These are phyloP conservation scores for Boletellus ananiceps DNA, from an alignment of 768 basidiomycete species.

Conservation along the genomic window DNA sequence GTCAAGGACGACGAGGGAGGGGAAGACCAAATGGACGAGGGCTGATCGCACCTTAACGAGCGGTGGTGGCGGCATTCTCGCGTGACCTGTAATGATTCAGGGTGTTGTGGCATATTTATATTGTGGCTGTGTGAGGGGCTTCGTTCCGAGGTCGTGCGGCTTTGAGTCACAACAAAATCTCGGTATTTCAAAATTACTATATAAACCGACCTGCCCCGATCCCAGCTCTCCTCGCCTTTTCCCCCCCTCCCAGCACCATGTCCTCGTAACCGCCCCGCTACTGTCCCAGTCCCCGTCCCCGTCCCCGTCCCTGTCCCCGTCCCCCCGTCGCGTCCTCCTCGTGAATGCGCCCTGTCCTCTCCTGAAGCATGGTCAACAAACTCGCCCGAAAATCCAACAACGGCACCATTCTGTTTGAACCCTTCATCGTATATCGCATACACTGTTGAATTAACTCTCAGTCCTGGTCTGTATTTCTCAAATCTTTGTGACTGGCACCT, in stretches of 20 bases:
- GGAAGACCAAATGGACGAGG: conserved; percentile 73
- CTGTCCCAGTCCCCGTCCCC: conserved; percentile 3
- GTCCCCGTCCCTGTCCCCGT: not conserved
- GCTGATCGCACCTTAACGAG: conserved; percentile 29
- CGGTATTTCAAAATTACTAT: conserved; percentile 38
- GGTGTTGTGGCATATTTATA: conserved; percentile 21
- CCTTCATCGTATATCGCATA: conserved; percentile 86
- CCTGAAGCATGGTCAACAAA: conserved; percentile 75
- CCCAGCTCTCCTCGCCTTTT: conserved; percentile 21
- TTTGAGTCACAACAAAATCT: conserved; percentile 33
- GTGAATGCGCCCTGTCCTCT: conserved; percentile 26
- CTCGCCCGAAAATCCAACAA: conserved; percentile 75
- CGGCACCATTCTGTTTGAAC: conserved; percentile 85
- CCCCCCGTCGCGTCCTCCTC: conserved; percentile 20
- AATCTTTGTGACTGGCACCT: not conserved
- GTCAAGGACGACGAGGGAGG: conserved; percentile 53
- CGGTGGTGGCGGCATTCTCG: conserved; percentile 20
- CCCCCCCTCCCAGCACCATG: conserved; percentile 35
- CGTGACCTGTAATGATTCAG: conserved; percentile 18
- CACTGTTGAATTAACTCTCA: conserved; percentile 41
- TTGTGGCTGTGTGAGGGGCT: conserved; percentile 29
- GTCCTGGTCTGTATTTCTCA: conserved; percentile 18
- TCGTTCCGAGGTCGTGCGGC: conserved; percentile 26
- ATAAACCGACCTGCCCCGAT: conserved; percentile 35
- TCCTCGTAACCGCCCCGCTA: conserved; percentile 24